Base-by-base conservation (phyloP, 768 basidiomycete species). In the Trichaptum fuscoviolaceum region DNA sequence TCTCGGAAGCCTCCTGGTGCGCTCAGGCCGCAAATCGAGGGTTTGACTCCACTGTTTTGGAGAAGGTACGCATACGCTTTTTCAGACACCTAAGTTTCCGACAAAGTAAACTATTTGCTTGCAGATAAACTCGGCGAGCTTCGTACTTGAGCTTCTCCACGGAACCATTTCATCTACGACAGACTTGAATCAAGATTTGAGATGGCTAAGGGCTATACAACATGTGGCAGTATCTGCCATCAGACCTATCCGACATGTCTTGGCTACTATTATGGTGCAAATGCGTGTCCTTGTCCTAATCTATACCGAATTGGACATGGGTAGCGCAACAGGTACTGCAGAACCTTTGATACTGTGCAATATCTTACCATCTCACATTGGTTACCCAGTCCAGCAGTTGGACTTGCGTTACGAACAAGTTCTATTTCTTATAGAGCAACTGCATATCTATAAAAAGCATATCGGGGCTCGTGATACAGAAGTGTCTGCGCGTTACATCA, bases 401-500 rank as follows among this genome's bases (percentile, higher is more conserved):
- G 84, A 86, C 71, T 81, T 85, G 4, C 82, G 90, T 34, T 75
- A 82, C 1, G 80, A 81, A 63, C 87, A 88, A 73, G 74, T 71
- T 72, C 34, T 69, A 1, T 81, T 82, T 67, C 78, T 82, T 68
- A 75, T 83, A 34, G 74, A 76, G 26, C 79, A 84, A 67, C 78
- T 82, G 10, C 72, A 78, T 12, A 73, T 77, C 1, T 77, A 84
- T 36, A 74, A 79, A 57, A 73, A 76, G 65, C 77, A 77, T 52
- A 69, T 75, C 34, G 75, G 78, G 61, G 66, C 74, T 20, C 72
- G 79, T 20, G 79, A 81, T 1, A 73, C 77, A 17, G 70, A 76
- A 2, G 84, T 81, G 69, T 84, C 87, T 52, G 80, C 80, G 4
- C 80, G 83, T 63, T 94, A 95, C 70, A 91, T 92, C 66, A 85